Percentiles rank a stretch among this genome's conserved stretches.
These are phyloP conservation scores for Onygenales sp. DNA, from an alignment of 2,329 filamentous ascomycete genomes.

Conservation along the genomic window DNA sequence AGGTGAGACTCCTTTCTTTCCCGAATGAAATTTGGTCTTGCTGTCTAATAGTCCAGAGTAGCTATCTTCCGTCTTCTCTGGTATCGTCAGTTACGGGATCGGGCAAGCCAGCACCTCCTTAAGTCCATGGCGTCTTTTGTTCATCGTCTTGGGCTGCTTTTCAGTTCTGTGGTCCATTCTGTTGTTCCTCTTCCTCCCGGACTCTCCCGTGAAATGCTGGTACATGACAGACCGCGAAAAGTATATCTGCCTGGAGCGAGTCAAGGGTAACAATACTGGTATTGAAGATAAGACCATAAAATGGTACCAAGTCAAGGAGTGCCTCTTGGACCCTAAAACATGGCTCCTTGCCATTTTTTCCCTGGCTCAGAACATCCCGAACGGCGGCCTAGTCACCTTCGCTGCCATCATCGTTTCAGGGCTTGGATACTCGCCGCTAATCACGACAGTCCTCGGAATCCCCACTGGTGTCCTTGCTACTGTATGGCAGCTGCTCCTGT, in stretches of 20 bases:
- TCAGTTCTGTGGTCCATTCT: background rate
- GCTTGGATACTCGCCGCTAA: constrained; percentile 13
- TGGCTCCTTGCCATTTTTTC: constrained; percentile 14
- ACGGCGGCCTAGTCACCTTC: constrained; percentile 21
- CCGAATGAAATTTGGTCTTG: constrained; percentile 18
- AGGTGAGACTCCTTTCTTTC: constrained; percentile 39
- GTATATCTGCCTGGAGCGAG: constrained; percentile 5
- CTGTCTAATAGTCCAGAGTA: constrained; percentile 11
- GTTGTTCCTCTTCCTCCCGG: background rate
- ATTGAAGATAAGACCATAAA: constrained; percentile 10
- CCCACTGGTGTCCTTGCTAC: constrained; percentile 34
- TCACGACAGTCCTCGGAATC: constrained; percentile 29
- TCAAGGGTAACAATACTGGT: constrained; percentile 11
- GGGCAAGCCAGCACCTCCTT: background rate
- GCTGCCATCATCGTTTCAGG: constrained; percentile 19
- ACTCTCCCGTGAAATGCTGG: constrained; percentile 1
- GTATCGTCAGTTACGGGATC: background rate
- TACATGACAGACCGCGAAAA: constrained; percentile 9
- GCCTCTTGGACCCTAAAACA: constrained; percentile 13
- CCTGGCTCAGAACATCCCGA: constrained; percentile 18
- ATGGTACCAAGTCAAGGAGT: constrained; percentile 8
- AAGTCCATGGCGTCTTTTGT: constrained; percentile 8
- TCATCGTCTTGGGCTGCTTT: background rate
- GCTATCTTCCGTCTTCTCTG: constrained; percentile 11
- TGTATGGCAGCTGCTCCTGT: constrained; percentile 15